Evolutionary conservation across 352 stramenopile genomes (phyloP), one percentile per base, ranked within the genome.

Genomic region (Phytophthora pseudosyringae): DNA sequence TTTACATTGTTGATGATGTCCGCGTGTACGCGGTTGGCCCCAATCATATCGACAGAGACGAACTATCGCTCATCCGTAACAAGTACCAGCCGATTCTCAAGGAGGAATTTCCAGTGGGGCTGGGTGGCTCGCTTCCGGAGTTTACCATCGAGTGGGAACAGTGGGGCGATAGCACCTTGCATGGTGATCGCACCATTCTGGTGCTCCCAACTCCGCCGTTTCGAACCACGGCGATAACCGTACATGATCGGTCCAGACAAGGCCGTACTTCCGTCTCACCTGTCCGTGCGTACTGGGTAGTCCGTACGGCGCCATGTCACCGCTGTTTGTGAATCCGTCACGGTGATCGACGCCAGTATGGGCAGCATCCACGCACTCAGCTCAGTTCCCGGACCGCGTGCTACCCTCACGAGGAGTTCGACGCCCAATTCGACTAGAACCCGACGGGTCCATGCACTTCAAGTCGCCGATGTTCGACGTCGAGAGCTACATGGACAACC

Each of bases 401-500:
- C 67, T 70, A 96, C n/a, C 94, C 84, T 10, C 86, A 86, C 16
- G 86, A 95, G 58, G 89, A 95, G 64, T 94, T 97, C 45, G 88
- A 97, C 58, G 64, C 72, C 2, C 75, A 87, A 4, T 97, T 97
- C 61, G 82, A 96, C 68, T 97, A 88, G 89, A 88, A 93, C 47
- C 88, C 88, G 0, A 91, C 75, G 4, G 84, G 83, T 3, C 67
- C 12, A 78, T 78, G 64, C 76, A 94, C 39, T 93, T 94, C 52
- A 88, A 83, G 59, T 73, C 75, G n/a, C 58, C 80, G 12, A 95
- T 86, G 11, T 97, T 97, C 44, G 89, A 97, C 29, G 87, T 97
- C 0, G 89, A 97, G 71, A 89, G 75, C 50, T 97, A 97, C 80
- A 93, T 97, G 87, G 81, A 93, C 57, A 94, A 97, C 73, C 86